Evolutionary conservation across 495 filamentous ascomycete genomes (phyloP).

Genomic region (Aspergillus baeticus): DNA sequence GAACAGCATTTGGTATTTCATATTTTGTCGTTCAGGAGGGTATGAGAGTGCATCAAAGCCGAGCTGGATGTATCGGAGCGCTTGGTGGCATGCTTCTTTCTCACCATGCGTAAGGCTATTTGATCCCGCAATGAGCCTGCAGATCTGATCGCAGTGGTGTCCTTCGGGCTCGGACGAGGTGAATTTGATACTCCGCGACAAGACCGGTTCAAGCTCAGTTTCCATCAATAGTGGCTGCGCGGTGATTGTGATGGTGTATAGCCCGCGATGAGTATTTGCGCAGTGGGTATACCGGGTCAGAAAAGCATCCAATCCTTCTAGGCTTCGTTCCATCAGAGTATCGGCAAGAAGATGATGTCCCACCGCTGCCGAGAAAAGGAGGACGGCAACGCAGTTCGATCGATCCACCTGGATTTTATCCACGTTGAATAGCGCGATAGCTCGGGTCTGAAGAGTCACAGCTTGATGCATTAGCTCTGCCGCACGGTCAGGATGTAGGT

Average conservation of each 20-base stretch:
- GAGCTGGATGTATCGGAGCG: constrained; percentile 22
- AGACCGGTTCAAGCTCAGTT: constrained; percentile 18
- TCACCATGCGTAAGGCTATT: background rate
- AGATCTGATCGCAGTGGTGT: background rate
- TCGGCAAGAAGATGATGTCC: constrained; percentile 10
- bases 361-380: constrained; percentile 6
- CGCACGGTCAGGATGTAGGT: constrained; percentile 25
- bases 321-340: background rate
- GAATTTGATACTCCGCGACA: constrained; percentile 23
- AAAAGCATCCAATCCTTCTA: constrained; percentile 15
- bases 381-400: background rate
- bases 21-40: constrained; percentile 4
- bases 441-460: constrained; percentile 43
- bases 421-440: constrained; percentile 41
- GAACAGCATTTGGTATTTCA: constrained; percentile 28
- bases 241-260: constrained; percentile 26
- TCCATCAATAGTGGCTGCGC: constrained; percentile 23
- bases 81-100: constrained; percentile 24
- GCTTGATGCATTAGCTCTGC: constrained; percentile 39
- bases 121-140: background rate
- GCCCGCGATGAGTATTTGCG: constrained; percentile 37
- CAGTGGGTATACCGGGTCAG: constrained; percentile 34
- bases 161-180: constrained; percentile 12
- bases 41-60: constrained; percentile 19
- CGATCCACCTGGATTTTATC: constrained; percentile 17